phyloP scores from a whole-genome alignment of 2,329 filamentous ascomycete genomes.

The Hypoxylon sp. region DNA sequence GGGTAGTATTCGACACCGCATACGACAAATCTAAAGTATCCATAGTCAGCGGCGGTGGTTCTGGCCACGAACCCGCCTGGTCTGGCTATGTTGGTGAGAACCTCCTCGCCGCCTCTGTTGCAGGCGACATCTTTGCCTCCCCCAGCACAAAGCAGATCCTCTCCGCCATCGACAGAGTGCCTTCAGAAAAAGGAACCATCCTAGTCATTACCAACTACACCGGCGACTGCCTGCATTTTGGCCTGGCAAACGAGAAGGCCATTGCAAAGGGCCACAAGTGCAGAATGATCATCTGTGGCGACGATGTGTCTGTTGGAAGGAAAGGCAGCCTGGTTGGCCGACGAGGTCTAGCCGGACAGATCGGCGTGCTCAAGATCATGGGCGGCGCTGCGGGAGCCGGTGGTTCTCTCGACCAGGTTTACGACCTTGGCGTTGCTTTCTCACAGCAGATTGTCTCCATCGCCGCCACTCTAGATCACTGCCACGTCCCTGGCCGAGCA shows the following conservation, averaged over 20 bases:
- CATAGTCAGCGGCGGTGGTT: constrained; percentile 69
- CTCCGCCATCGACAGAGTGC: constrained; percentile 69
- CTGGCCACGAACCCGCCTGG: constrained; percentile 74
- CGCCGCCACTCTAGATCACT: constrained; percentile 72
- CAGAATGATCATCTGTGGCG: constrained; percentile 72
- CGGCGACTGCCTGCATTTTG: constrained; percentile 74
- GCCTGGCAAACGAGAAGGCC: constrained; percentile 71
- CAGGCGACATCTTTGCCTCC: constrained; percentile 74
- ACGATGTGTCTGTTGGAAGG: constrained; percentile 75
- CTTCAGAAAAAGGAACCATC: constrained; percentile 69
- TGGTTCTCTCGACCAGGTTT: constrained; percentile 65
- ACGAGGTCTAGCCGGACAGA: constrained; percentile 73
- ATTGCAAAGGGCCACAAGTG: constrained; percentile 68
- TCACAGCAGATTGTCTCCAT: constrained; percentile 69
- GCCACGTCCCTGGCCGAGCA: constrained; percentile 69
- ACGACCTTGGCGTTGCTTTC: constrained; percentile 65
- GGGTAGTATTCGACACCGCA: constrained; percentile 65
- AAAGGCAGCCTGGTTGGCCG: constrained; percentile 71
- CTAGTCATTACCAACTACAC: constrained; percentile 77
- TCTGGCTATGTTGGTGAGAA: constrained; percentile 74
- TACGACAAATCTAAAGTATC: constrained; percentile 63
- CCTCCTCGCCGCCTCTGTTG: constrained; percentile 72
- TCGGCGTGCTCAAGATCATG: constrained; percentile 71
- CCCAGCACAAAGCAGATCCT: constrained; percentile 75
- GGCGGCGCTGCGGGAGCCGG: constrained; percentile 65